phyloP scores from a whole-genome alignment of 2,329 filamentous ascomycete genomes.

The Pyrenophora graminea region DNA sequence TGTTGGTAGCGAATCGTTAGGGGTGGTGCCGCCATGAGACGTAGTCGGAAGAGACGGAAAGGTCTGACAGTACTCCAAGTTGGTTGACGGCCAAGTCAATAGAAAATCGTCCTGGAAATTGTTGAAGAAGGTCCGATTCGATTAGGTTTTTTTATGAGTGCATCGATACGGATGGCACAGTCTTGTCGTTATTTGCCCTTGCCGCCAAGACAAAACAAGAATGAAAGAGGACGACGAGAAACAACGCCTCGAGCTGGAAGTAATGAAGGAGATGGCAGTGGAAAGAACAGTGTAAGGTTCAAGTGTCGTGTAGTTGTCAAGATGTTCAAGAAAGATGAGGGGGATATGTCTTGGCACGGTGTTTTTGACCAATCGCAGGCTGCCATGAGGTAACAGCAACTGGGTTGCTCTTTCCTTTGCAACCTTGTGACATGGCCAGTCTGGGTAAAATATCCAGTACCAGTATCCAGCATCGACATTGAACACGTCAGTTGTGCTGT shows the following conservation, averaged over 20 bases:
- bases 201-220: not conserved
- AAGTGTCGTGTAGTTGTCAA: not conserved
- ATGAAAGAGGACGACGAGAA: not conserved
- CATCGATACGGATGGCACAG: not conserved
- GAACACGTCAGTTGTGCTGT: too few species aligned
- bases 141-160: not conserved
- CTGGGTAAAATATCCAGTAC: too few species aligned
- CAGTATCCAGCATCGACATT: too few species aligned
- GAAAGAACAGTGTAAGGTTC: not conserved
- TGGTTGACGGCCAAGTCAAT: too few species aligned
- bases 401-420: not conserved
- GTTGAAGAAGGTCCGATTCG: too few species aligned
- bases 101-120: too few species aligned
- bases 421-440: too few species aligned
- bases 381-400: constrained; percentile 23
- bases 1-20: too few species aligned
- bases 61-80: too few species aligned
- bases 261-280: not conserved
- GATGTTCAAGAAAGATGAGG: constrained; percentile 16
- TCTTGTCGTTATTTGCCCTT: not conserved
- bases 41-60: not conserved
- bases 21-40: not conserved
- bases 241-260: not conserved
- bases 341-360: constrained; percentile 14
- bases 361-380: constrained; percentile 13